Conservation (phyloP, 2,329 filamentous ascomycete species). For the Thyridium curvatum region DNA sequence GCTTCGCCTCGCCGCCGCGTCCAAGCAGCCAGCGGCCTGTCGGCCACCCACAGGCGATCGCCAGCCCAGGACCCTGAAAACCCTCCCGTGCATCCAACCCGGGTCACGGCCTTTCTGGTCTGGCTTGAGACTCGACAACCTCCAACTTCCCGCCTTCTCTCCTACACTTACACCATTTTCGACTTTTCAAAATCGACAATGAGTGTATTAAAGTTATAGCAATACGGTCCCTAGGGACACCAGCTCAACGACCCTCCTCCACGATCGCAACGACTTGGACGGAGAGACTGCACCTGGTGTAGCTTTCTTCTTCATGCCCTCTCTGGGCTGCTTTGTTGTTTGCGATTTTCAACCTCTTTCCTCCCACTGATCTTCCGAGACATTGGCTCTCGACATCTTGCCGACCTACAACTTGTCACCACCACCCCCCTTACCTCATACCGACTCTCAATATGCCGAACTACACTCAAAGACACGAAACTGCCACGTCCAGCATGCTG, state of each 20-base stretch:
- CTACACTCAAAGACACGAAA: conserved; percentile 24
- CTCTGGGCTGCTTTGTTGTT: conserved; percentile 1
- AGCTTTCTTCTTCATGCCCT: background rate
- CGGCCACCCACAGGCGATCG: background rate
- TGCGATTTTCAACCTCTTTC: background rate
- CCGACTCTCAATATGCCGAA: conserved; percentile 14
- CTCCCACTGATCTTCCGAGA: background rate
- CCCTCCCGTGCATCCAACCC: conserved; percentile 1
- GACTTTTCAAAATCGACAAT: conserved; percentile 12
- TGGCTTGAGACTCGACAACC: too few relatives aligned
- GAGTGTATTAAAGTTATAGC: conserved; percentile 22
- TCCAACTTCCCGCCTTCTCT: background rate
- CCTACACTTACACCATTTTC: background rate
- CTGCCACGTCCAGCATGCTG: conserved; percentile 34
- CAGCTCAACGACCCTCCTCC: conserved; percentile 4
- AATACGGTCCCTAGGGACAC: conserved; percentile 39
- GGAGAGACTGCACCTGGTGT: conserved; percentile 5
- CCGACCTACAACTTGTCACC: conserved; percentile 1
- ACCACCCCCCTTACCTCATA: conserved; percentile 2
- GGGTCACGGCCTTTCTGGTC: too few relatives aligned
- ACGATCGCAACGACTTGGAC: conserved; percentile 7
- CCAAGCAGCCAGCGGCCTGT: conserved; percentile 4
- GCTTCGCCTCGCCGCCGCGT: too few relatives aligned
- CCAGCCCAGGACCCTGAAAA: conserved; percentile 6
- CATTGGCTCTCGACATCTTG: background rate